Conservation (phyloP, 2,329 filamentous ascomycete genomes). For the Pseudogymnoascus sp. region DNA sequence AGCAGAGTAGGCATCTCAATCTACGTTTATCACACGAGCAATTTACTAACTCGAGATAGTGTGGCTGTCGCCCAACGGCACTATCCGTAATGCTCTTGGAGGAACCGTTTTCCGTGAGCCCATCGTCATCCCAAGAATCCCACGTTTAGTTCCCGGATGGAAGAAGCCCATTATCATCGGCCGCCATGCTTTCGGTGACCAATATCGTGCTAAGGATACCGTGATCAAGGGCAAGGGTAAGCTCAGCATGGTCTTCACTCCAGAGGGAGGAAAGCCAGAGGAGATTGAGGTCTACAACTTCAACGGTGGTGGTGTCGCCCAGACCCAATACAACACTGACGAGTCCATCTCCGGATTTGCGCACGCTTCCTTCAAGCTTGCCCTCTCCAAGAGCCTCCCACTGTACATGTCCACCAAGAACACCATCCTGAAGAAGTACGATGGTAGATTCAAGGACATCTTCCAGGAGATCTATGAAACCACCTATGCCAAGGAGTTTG, state of each 20-base stretch:
- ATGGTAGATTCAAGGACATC: slow-evolving; percentile 98
- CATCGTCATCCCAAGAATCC: slow-evolving; percentile 89
- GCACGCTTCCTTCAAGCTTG: slow-evolving; percentile 93
- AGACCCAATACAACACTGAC: slow-evolving; percentile 97
- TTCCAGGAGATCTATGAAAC: slow-evolving; percentile 95
- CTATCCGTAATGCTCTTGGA: slow-evolving; percentile 64
- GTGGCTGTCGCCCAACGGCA: slow-evolving; percentile 98
- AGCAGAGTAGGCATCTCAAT: slow-evolving; percentile 66
- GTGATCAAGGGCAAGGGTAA: slow-evolving; percentile 78
- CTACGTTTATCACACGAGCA: not conserved
- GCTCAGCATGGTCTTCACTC: slow-evolving; percentile 91
- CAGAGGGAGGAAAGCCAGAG: slow-evolving; percentile 70
- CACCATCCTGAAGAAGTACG: slow-evolving; percentile 98
- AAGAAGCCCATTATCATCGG: slow-evolving; percentile 99
- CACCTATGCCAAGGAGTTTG: slow-evolving; percentile 79
- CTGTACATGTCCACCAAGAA: slow-evolving; percentile 99
- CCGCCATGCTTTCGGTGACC: slow-evolving; percentile 95
- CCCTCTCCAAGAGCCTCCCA: slow-evolving; percentile 76
- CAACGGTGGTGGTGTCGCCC: slow-evolving; percentile 75
- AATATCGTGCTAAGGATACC: slow-evolving; percentile 92
- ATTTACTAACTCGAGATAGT: slow-evolving; percentile 42
- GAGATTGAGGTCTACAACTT: slow-evolving; percentile 87
- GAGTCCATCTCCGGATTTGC: slow-evolving; percentile 93
- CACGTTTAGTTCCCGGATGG: slow-evolving; percentile 91
- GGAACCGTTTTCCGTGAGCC: slow-evolving; percentile 99